Evolutionary conservation across 2,329 filamentous ascomycete species (phyloP).

Genomic region (Aspergillus sp.): DNA sequence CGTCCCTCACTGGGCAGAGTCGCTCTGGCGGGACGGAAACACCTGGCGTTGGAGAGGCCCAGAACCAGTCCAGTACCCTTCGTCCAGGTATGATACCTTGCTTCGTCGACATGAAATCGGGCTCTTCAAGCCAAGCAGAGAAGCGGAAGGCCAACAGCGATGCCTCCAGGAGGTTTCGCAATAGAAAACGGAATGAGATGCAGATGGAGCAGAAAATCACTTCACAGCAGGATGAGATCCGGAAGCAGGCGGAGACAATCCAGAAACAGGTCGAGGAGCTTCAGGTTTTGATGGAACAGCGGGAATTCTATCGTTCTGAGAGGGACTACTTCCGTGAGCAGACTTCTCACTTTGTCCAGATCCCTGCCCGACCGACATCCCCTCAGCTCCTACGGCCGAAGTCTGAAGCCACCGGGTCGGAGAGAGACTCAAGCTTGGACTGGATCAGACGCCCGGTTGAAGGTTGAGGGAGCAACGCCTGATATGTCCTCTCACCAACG

Average conservation of each 20-base stretch:
- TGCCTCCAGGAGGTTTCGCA: slow-evolving; percentile 42
- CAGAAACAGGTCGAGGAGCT: slow-evolving; percentile 36
- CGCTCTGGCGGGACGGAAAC: slow-evolving; percentile 20
- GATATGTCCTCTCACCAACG: not conserved
- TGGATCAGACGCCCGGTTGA: slow-evolving; percentile 7
- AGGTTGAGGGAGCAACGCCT: slow-evolving; percentile 8
- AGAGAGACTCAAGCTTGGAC: slow-evolving; percentile 17
- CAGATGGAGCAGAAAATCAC: slow-evolving; percentile 40
- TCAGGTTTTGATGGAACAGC: slow-evolving; percentile 32
- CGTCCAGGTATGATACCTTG: slow-evolving; percentile 36
- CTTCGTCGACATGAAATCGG: slow-evolving; percentile 41
- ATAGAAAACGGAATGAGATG: slow-evolving; percentile 42
- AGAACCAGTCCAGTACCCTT: slow-evolving; percentile 12
- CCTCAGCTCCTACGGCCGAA: slow-evolving; percentile 21
- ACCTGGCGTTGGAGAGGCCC: slow-evolving; percentile 12
- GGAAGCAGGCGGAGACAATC: slow-evolving; percentile 28
- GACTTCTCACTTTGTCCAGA: slow-evolving; percentile 27
- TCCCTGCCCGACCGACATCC: slow-evolving; percentile 33
- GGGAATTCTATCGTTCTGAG: slow-evolving; percentile 42
- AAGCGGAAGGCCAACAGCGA: slow-evolving; percentile 46
- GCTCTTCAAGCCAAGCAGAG: slow-evolving; percentile 42
- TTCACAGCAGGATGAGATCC: slow-evolving; percentile 39
- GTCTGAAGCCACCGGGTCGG: slow-evolving; percentile 9
- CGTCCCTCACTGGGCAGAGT: slow-evolving; percentile 23
- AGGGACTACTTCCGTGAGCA: slow-evolving; percentile 42